These are phyloP conservation scores for Herpotrichia juniperi DNA, from an alignment of 2,329 filamentous ascomycete genomes.

Conservation along the genomic window DNA sequence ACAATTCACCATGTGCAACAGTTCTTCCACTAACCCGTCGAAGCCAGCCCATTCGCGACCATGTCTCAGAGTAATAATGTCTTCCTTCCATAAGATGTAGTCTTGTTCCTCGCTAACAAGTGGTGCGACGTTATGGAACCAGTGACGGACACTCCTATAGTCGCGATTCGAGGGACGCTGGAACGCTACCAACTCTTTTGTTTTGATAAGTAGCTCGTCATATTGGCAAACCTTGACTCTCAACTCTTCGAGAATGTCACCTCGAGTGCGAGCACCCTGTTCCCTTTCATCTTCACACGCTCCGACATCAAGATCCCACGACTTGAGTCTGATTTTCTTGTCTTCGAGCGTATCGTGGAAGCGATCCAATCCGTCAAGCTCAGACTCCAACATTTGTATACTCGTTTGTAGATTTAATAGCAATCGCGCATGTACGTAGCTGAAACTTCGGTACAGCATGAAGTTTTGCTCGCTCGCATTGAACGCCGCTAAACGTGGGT, in stretches of 20 bases:
- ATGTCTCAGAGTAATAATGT: conserved; percentile 33
- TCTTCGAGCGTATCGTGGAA: conserved; percentile 17
- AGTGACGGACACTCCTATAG: conserved; percentile 32
- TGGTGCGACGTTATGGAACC: conserved; percentile 24
- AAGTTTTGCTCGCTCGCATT: conserved; percentile 37
- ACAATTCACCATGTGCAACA: conserved; percentile 22
- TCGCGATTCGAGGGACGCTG: conserved; percentile 33
- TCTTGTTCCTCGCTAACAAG: conserved; percentile 24
- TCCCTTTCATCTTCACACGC: conserved; percentile 4
- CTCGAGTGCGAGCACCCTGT: conserved; percentile 14
- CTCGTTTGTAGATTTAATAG: conserved; percentile 30
- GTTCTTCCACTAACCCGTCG: conserved; percentile 33
- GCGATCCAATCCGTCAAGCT: conserved; percentile 28
- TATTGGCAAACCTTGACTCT: conserved; percentile 15
- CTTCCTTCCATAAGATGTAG: conserved; percentile 37
- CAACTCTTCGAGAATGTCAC: conserved; percentile 23
- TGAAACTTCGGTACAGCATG: conserved; percentile 37
- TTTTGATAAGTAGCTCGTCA: conserved; percentile 35
- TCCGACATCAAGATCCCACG: conserved; percentile 8
- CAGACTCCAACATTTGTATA: conserved; percentile 26
- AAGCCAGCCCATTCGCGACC: conserved; percentile 42
- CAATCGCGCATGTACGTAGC: conserved; percentile 34
- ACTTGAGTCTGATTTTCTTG: no score
- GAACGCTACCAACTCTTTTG: conserved; percentile 29
- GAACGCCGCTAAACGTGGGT: conserved; percentile 34